Conservation (phyloP, 192 early-diverging fungal genomes). For the Geosiphon pyriformis region DNA sequence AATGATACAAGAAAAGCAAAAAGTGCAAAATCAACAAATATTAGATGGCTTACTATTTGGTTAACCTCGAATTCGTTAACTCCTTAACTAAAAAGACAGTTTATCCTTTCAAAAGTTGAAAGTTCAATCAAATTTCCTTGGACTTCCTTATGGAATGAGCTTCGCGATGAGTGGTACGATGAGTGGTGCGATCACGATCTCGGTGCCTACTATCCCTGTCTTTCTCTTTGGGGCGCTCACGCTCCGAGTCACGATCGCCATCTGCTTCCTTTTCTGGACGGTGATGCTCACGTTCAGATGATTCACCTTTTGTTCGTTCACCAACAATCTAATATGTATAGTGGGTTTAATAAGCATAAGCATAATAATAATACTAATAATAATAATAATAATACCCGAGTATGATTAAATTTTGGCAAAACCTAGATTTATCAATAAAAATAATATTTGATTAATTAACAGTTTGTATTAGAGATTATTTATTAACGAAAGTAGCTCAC, state of each 20-base stretch:
- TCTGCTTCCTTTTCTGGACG: not conserved
- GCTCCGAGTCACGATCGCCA: not conserved
- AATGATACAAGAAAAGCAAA: too few species aligned
- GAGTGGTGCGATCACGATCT: not conserved
- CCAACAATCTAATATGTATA: not conserved
- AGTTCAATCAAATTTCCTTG: too few species aligned
- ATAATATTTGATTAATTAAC: not conserved
- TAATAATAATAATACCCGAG: slow-evolving; percentile 26
- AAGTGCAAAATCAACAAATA: too few species aligned
- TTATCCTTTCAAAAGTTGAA: too few species aligned
- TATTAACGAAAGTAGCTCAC: not conserved
- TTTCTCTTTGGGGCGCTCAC: not conserved
- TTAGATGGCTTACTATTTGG: too few species aligned
- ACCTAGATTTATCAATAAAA: slow-evolving; percentile 24
- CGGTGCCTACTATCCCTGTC: not conserved
- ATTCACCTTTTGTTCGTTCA: not conserved
- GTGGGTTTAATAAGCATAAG: not conserved
- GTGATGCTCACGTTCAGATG: not conserved
- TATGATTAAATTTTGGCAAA: slow-evolving; percentile 54
- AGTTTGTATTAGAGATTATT: not conserved
- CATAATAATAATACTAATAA: not conserved
- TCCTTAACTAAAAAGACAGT: too few species aligned
- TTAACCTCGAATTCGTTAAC: too few species aligned
- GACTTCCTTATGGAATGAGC: not conserved
- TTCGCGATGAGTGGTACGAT: not conserved